phyloP scores from a whole-genome alignment of 805 yeast species.

The Clavispora asparagi region DNA sequence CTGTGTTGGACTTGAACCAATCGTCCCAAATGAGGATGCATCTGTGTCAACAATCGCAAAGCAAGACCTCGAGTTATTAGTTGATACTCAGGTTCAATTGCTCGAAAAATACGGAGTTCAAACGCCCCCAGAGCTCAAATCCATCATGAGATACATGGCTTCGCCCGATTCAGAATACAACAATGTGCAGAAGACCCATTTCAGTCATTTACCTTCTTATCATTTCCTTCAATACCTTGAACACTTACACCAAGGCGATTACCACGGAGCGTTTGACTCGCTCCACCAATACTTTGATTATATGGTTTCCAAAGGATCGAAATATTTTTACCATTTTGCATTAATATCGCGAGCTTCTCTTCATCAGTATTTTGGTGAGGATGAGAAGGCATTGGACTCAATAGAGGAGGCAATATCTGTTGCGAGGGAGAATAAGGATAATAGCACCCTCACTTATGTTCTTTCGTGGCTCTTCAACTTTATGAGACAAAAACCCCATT shows the following conservation, averaged over 20 bases:
- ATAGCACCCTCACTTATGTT: slow-evolving; percentile 63
- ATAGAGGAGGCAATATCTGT: slow-evolving; percentile 84
- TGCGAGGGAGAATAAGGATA: slow-evolving; percentile 81
- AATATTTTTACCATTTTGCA: slow-evolving; percentile 71
- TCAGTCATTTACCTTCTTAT: slow-evolving; percentile 30
- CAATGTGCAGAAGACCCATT: slow-evolving; percentile 26
- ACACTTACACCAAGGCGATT: slow-evolving; percentile 53
- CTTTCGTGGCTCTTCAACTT: slow-evolving; percentile 72
- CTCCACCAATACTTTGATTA: slow-evolving; percentile 67
- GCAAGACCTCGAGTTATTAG: slow-evolving; percentile 43
- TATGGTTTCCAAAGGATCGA: slow-evolving; percentile 62
- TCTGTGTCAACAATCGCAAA: slow-evolving; percentile 33
- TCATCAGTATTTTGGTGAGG: slow-evolving; percentile 63
- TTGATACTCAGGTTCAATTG: slow-evolving; percentile 49
- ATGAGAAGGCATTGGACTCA: slow-evolving; percentile 66
- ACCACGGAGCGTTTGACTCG: slow-evolving; percentile 48
- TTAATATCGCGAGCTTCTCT: slow-evolving; percentile 65
- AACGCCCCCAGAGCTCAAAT: slow-evolving; percentile 40
- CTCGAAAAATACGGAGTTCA: slow-evolving; percentile 49
- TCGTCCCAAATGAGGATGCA: slow-evolving; percentile 1
- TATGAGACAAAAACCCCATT: slow-evolving; percentile 60
- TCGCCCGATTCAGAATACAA: slow-evolving; percentile 35
- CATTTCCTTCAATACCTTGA: slow-evolving; percentile 61
- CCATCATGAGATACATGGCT: slow-evolving; percentile 42
- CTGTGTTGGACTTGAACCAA: slow-evolving; percentile 4